Base-by-base conservation (phyloP, 1,139 yeast species). In the Candida mesenterica region DNA sequence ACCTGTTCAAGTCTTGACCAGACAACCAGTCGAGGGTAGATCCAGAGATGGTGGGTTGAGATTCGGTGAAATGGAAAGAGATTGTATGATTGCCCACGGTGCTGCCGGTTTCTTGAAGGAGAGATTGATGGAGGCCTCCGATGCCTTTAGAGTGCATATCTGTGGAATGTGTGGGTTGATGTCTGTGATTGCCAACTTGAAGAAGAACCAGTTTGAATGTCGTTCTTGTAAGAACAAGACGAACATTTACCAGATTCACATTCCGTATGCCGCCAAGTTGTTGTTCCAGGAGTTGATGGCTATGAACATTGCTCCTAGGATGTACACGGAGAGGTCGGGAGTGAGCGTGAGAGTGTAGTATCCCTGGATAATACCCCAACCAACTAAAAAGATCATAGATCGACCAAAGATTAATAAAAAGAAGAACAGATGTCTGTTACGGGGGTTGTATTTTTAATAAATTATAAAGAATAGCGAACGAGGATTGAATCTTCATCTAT, bases 11-110 rank as follows among this genome's bases (percentile, higher is more conserved):
- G 95, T 92, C 38, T 74, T 92, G 62, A 92, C 99, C 5, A 84
- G 98, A 67, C 99, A 92, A 63, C 99, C 99, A 6, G 97, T 92
- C 40, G 99, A 94, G 66, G 99, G 99, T 81, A 82, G 98, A 68
- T 90, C 97, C 16, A 80, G 98, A 69, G 98, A 92, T 66, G 99
- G 99, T 79, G 99, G 99, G 50, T 74, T 92, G 61, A 89, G 99
- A 67, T 94, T 92, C 77, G 99, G 99, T 59, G 99, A 92, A 69
- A 92, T 92, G 99, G 99, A 92, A 68, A 88, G 98, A 73, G 98
- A 94, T 74, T 92, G 98, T 84, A 92, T 94, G 96, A 92, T 92
- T 74, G 98, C 98, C 4, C 97, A 92, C 62, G 98, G 98, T 61
- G 97, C 97, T 2, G 97, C 98, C 2, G 95, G 97, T 6, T 92